Base-by-base conservation (phyloP, 106 monocot species). In the Phalaenopsis aphrodite region DNA sequence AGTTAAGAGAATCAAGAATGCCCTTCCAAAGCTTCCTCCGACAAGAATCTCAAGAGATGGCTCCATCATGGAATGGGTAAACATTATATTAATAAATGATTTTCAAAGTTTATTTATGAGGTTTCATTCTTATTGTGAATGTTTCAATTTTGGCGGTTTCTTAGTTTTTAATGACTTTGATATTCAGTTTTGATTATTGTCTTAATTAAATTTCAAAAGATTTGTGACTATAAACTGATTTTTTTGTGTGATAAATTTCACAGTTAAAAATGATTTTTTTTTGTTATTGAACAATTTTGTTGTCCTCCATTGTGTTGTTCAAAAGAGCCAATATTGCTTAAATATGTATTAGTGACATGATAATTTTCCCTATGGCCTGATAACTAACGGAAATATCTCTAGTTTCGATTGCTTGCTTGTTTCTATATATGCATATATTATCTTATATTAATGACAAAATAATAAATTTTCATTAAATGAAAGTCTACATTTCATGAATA, bases 41-140 rank as follows among this genome's bases (percentile, higher is more conserved):
- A 84, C 78, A 56, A 86, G 81, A 82, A 85, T 98, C 48, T 81
- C 94, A 14, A 90, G 92, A 85, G 92, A 92, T 81, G 90, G 92
- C 78, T 83, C 90, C 56, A 83, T 98, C 75, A 85, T 98, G 92
- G 97, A 98, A 85, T 98, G 97, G 97, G 97, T 87, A 86, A 85
- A 17, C 9, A 69, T 4, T 69, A 36, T 37, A 37, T 69, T 69
- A 36, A 69, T 38, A 39, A 11, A 61, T 61, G 69, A 2, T 69
- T 69, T 64, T 69, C 38, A 69, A 61, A 5, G 61, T 61, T 61
- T 3, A 21, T 21, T 30, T 30, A 30, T n/a, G 7, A 6, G 12
- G 61, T 61, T 61, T 61, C 6, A 21, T 0, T 61, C 3, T n/a
- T 61, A 21, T 74, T 8, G 77, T 77, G 37, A 49, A 77, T 69